Conservation (phyloP, 352 stramenopile species). For the Phytophthora citricola region DNA sequence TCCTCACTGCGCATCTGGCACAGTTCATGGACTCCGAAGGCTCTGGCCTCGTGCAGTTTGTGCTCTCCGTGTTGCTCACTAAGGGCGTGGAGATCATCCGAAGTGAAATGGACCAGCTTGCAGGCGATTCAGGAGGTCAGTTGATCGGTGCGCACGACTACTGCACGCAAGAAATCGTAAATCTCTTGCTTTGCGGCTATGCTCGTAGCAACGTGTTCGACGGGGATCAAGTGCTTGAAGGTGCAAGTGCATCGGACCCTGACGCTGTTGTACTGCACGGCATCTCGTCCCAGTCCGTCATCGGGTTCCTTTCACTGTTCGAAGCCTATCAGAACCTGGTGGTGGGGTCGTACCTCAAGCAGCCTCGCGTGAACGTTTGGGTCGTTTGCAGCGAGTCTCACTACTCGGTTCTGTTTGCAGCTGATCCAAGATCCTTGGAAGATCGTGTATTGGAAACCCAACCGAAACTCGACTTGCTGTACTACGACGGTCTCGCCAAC, state of each 20-base stretch:
- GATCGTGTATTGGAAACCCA: slow-evolving; percentile 44
- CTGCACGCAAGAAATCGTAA: slow-evolving; percentile 96
- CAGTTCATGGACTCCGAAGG: slow-evolving; percentile 65
- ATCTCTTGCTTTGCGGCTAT: slow-evolving; percentile 93
- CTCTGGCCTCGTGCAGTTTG: slow-evolving; percentile 78
- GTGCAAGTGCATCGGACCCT: slow-evolving; percentile 58
- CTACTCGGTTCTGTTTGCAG: slow-evolving; percentile 90
- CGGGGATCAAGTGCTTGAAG: slow-evolving; percentile 79
- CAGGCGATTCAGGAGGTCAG: slow-evolving; percentile 52
- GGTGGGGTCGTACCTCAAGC: slow-evolving; percentile 86
- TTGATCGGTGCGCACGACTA: slow-evolving; percentile 91
- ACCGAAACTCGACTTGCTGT: slow-evolving; percentile 77
- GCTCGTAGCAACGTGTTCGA: slow-evolving; percentile 96
- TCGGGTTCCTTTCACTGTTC: slow-evolving; percentile 93
- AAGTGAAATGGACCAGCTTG: slow-evolving; percentile 88
- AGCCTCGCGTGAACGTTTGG: slow-evolving; percentile 81
- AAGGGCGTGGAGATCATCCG: slow-evolving; percentile 63
- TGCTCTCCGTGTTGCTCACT: slow-evolving; percentile 71
- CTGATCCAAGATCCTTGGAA: slow-evolving; percentile 28
- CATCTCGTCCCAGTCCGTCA: slow-evolving; percentile 50
- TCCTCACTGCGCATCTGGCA: slow-evolving; percentile 39
- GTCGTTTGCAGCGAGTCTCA: slow-evolving; percentile 94
- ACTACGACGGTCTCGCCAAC: slow-evolving; percentile 89
- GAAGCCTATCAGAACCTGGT: slow-evolving; percentile 91
- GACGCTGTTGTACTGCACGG: slow-evolving; percentile 76